Percentiles rank a stretch among this genome's conserved stretches.
Evolutionary conservation across 352 stramenopile genomes (phyloP).

Genomic region (Salisapilia sapeloensis): DNA sequence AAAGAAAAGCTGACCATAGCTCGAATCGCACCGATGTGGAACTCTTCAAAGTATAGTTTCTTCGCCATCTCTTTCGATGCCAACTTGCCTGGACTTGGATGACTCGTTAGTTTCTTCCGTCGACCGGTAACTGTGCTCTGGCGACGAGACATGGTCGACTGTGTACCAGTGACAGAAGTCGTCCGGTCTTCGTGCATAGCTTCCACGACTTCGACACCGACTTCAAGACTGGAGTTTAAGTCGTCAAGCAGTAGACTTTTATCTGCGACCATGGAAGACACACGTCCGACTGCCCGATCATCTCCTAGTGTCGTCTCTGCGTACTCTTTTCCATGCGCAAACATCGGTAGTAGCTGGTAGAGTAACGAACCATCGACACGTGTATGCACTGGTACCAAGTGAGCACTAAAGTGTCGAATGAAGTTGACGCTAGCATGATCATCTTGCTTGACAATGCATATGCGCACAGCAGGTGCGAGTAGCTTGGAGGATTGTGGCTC

Average conservation of each 20-base stretch:
- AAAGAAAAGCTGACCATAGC: constrained; percentile 78
- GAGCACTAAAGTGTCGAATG: constrained; percentile 65
- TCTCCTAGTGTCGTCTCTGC: constrained; percentile 5
- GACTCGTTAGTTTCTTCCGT: constrained; percentile 6
- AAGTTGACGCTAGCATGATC: constrained; percentile 79
- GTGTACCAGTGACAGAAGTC: constrained; percentile 13
- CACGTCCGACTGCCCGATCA: constrained; percentile 9
- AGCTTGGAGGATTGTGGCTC: constrained; percentile 13
- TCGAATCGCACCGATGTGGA: constrained; percentile 68
- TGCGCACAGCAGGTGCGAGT: constrained; percentile 50
- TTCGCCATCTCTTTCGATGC: constrained; percentile 46
- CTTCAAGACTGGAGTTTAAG: constrained; percentile 54
- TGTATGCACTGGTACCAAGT: constrained; percentile 52
- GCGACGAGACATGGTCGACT: constrained; percentile 11
- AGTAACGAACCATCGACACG: constrained; percentile 69
- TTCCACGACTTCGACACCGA: constrained; percentile 54
- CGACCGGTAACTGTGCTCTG: constrained; percentile 5
- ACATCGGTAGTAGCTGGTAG: constrained; percentile 50
- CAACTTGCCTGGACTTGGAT: constrained; percentile 11
- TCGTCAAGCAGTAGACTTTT: constrained; percentile 41
- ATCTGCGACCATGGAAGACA: constrained; percentile 12
- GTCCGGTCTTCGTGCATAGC: constrained; percentile 41
- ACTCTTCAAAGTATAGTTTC: constrained; percentile 84
- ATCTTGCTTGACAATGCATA: constrained; percentile 71
- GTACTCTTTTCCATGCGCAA: constrained; percentile 35